Percentiles rank a stretch among this genome's conserved stretches.
These are phyloP conservation scores for Wilhelminamyces savonicus DNA, from an alignment of 805 yeast species.

Conservation along the genomic window DNA sequence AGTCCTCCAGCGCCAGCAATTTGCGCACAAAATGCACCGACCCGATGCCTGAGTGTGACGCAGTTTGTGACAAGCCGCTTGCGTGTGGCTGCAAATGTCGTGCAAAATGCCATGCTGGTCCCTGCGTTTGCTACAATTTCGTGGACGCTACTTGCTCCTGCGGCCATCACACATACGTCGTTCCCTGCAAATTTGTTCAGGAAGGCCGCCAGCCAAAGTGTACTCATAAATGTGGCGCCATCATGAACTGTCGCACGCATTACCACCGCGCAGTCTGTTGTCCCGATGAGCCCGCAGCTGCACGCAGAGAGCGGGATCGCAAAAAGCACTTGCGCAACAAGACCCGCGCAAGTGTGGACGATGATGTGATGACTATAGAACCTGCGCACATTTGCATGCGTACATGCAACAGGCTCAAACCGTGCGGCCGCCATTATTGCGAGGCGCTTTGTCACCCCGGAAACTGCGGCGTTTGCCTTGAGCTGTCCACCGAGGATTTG, in stretches of 20 bases:
- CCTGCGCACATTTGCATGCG: slow-evolving; percentile 68
- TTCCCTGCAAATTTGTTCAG: slow-evolving; percentile 58
- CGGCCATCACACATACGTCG: slow-evolving; percentile 45
- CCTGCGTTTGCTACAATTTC: slow-evolving; percentile 57
- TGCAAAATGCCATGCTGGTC: slow-evolving; percentile 70
- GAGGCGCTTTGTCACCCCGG: slow-evolving; percentile 72
- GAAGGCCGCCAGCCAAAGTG: slow-evolving; percentile 55
- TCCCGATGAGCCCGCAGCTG: slow-evolving; percentile 55
- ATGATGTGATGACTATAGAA: slow-evolving; percentile 57
- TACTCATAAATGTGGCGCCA: slow-evolving; percentile 62
- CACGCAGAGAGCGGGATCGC: slow-evolving; percentile 46
- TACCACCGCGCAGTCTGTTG: slow-evolving; percentile 69
- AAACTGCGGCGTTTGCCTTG: slow-evolving; percentile 73
- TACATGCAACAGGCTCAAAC: slow-evolving; percentile 53
- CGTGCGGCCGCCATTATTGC: slow-evolving; percentile 64
- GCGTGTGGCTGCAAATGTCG: slow-evolving; percentile 72
- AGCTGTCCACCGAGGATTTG: slow-evolving; percentile 72
- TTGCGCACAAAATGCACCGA: slow-evolving; percentile 62
- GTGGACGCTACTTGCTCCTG: slow-evolving; percentile 58
- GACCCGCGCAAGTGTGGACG: slow-evolving; percentile 27
- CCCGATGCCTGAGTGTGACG: slow-evolving; percentile 70
- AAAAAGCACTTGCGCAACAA: slow-evolving; percentile 46
- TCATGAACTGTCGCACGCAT: slow-evolving; percentile 77
- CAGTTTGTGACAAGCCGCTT: slow-evolving; percentile 54
- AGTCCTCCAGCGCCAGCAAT: slow-evolving; percentile 39